These are phyloP conservation scores for Teratosphaeriaceae sp. DNA, from an alignment of 2,329 filamentous ascomycete species.

Conservation along the genomic window DNA sequence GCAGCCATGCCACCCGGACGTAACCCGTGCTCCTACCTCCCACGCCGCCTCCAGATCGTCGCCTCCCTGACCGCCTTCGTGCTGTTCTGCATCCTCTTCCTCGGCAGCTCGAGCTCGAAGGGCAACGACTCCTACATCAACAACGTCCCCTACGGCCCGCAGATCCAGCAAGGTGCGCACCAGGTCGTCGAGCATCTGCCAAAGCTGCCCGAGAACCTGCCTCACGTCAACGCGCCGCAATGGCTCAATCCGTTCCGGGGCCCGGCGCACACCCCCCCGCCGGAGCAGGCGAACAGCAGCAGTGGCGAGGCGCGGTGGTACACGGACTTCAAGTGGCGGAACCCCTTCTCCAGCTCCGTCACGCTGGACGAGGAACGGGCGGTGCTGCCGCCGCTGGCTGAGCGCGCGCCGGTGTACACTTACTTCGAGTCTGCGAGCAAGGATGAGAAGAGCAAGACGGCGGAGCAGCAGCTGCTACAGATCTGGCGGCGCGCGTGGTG, in stretches of 20 bases:
- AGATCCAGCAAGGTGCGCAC: constrained; percentile 34
- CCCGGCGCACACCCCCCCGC: constrained; percentile 63
- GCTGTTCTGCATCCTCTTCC: constrained; percentile 32
- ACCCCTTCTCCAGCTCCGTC: constrained; percentile 77
- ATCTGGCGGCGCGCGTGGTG: constrained; percentile 94
- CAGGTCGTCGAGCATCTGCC: constrained; percentile 31
- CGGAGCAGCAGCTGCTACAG: constrained; percentile 71
- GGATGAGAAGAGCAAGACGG: constrained; percentile 57
- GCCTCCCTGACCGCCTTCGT: constrained; percentile 31
- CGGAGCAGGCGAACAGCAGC: constrained; percentile 70
- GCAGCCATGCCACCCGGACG: constrained; percentile 15
- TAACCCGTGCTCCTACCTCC: constrained; percentile 34
- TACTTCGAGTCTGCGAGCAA: constrained; percentile 71
- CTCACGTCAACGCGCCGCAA: constrained; percentile 25
- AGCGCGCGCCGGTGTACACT: constrained; percentile 74
- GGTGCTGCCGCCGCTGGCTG: constrained; percentile 68
- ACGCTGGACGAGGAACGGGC: constrained; percentile 75
- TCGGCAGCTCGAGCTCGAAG: constrained; percentile 24
- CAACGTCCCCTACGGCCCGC: constrained; percentile 29
- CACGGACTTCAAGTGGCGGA: constrained; percentile 82
- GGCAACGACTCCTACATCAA: constrained; percentile 21
- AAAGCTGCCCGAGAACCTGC: constrained; percentile 25
- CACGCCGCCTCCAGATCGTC: constrained; percentile 43
- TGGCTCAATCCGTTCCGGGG: constrained; percentile 58
- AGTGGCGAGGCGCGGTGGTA: constrained; percentile 78